Evolutionary conservation across 352 stramenopile species (phyloP).

Genomic region (Phytophthora sp.): DNA sequence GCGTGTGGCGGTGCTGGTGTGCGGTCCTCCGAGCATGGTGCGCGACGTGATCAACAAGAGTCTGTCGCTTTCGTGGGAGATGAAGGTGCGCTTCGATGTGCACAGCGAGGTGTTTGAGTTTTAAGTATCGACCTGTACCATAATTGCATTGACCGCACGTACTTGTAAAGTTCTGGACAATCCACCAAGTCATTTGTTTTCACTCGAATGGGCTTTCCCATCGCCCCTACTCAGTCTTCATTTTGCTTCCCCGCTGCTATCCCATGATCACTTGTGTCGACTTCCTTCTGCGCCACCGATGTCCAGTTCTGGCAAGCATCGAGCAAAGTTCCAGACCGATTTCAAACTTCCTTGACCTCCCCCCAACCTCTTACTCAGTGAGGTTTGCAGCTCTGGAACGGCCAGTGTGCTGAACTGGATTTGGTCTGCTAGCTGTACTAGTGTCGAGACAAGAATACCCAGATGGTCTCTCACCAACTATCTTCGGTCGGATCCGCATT

Average conservation of each 20-base stretch:
- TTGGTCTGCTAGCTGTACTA: not conserved
- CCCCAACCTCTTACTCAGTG: not conserved
- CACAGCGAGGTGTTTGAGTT: constrained; percentile 46
- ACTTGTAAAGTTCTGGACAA: too few relatives aligned
- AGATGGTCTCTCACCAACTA: not conserved
- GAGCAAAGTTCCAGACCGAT: too few relatives aligned
- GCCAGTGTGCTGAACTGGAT: not conserved
- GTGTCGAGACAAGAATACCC: not conserved
- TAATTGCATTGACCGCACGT: too few relatives aligned
- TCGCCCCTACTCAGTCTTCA: too few relatives aligned
- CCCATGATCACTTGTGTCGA: too few relatives aligned
- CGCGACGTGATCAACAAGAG: constrained; percentile 31
- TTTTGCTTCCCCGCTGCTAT: too few relatives aligned
- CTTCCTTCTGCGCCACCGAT: too few relatives aligned
- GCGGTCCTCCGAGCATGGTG: constrained; percentile 40
- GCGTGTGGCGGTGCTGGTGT: constrained; percentile 50
- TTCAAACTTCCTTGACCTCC: not conserved
- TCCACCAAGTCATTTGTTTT: too few relatives aligned
- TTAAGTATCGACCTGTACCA: too few relatives aligned
- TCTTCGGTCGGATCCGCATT: not conserved
- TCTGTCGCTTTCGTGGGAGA: constrained; percentile 21
- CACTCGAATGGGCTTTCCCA: too few relatives aligned
- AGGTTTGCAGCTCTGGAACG: not conserved
- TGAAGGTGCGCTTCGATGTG: constrained; percentile 50
- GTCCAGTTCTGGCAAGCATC: too few relatives aligned